Percentiles rank a stretch among this genome's conserved stretches.
phyloP scores from a whole-genome alignment of 2,329 filamentous ascomycete genomes.

The Aspergillus quadricinctus region DNA sequence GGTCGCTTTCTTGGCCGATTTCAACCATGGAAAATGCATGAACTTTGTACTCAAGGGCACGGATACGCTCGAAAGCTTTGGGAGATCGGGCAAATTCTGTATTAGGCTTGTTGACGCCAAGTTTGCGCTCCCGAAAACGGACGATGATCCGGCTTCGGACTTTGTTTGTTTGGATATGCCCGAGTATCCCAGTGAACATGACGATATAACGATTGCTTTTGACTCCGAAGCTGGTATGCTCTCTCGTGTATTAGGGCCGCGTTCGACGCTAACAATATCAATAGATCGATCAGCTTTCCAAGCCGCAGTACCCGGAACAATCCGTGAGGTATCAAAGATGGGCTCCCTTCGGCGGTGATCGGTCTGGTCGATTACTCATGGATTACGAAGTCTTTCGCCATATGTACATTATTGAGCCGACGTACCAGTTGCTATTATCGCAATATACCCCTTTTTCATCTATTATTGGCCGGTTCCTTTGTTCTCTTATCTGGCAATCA shows the following conservation, averaged over 20 bases:
- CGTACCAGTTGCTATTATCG: background rate
- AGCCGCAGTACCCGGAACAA: slow-evolving; percentile 34
- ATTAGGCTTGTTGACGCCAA: slow-evolving; percentile 85
- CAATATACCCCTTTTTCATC: background rate
- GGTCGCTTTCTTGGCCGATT: slow-evolving; percentile 82
- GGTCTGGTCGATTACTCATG: background rate
- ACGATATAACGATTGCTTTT: slow-evolving; percentile 83
- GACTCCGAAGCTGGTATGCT: slow-evolving; percentile 70
- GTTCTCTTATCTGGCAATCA: background rate
- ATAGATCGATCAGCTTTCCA: slow-evolving; percentile 37
- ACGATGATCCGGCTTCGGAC: slow-evolving; percentile 53
- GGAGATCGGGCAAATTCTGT: slow-evolving; percentile 61
- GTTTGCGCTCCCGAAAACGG: slow-evolving; percentile 69
- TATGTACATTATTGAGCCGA: background rate
- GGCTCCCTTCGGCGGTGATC: slow-evolving; percentile 37
- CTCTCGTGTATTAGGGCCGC: too few species aligned
- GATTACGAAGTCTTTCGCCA: background rate
- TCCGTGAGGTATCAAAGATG: slow-evolving; percentile 38
- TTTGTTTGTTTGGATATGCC: slow-evolving; percentile 84
- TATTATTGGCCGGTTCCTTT: background rate
- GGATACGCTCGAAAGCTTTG: slow-evolving; percentile 71
- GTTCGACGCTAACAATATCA: slow-evolving; percentile 3
- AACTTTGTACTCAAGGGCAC: slow-evolving; percentile 81
- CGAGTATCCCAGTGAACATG: slow-evolving; percentile 86
- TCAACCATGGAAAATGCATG: slow-evolving; percentile 82